These are phyloP conservation scores for Apiotrichum akiyoshidainum DNA, from an alignment of 1,284 basidiomycete genomes.

Conservation along the genomic window DNA sequence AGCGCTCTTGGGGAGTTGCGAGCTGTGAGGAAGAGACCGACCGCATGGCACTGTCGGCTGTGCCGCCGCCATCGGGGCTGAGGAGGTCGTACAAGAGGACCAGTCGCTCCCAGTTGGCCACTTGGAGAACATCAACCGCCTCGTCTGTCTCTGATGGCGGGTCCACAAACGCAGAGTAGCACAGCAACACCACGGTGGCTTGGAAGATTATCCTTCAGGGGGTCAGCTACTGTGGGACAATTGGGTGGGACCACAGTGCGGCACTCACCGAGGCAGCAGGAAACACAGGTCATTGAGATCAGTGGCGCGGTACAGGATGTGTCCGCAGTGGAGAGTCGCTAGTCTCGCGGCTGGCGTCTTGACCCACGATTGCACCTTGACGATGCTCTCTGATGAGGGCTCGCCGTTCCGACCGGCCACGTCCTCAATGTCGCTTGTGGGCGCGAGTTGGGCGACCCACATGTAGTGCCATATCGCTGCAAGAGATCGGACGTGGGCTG, in stretches of 20 bases:
- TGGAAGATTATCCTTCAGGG: constrained; percentile 8
- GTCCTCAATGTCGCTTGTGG: constrained; percentile 7
- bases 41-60: too few relatives aligned
- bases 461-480: constrained; percentile 10
- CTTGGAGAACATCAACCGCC: constrained; percentile 3
- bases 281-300: constrained; percentile 7
- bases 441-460: constrained; percentile 5
- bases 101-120: constrained; percentile 4
- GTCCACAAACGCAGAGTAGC: neutral
- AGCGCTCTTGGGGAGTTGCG: neutral
- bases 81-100: constrained; percentile 1
- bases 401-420: constrained; percentile 5
- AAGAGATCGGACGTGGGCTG: neutral
- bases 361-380: constrained; percentile 2
- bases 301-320: constrained; percentile 1
- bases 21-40: too few relatives aligned
- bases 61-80: neutral
- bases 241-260: too few relatives aligned
- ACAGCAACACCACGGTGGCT: constrained; percentile 3
- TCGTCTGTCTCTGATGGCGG: neutral
- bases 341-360: constrained; percentile 1
- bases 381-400: neutral
- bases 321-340: constrained; percentile 5
- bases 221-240: too few relatives aligned
- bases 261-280: constrained; percentile 10